These are phyloP conservation scores for Yamadazyma insecticola DNA, from an alignment of 805 yeast species.

Conservation along the genomic window DNA sequence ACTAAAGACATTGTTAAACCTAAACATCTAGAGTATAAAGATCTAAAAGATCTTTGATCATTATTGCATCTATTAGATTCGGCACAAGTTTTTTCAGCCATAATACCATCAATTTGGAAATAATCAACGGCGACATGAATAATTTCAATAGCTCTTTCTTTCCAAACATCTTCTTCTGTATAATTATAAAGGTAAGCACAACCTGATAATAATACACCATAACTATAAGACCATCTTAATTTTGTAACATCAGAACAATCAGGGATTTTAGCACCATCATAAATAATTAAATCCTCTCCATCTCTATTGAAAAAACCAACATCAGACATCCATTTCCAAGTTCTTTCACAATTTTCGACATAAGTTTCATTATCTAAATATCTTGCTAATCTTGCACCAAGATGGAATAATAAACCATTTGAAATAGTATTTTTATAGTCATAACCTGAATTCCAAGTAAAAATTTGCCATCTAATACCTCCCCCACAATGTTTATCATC, in stretches of 20 bases:
- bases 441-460: slow-evolving; percentile 90
- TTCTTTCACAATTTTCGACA: slow-evolving; percentile 65
- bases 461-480: slow-evolving; percentile 96
- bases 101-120: slow-evolving; percentile 38
- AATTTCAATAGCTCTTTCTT: slow-evolving; percentile 30
- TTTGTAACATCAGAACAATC: slow-evolving; percentile 46
- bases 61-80: slow-evolving; percentile 51
- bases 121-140: slow-evolving; percentile 38
- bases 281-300: slow-evolving; percentile 31
- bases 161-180: slow-evolving; percentile 47
- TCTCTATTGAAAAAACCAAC: slow-evolving; percentile 21
- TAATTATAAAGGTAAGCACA: slow-evolving; percentile 64
- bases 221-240: slow-evolving; percentile 65
- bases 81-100: slow-evolving; percentile 64
- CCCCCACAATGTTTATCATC: slow-evolving; percentile 71
- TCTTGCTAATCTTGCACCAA: slow-evolving; percentile 83
- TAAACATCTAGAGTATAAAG: slow-evolving; percentile 62
- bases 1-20: slow-evolving; percentile 54
- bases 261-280: slow-evolving; percentile 55
- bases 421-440: slow-evolving; percentile 88
- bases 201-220: slow-evolving; percentile 64
- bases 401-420: slow-evolving; percentile 85
- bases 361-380: slow-evolving; percentile 74
- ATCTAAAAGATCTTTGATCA: slow-evolving; percentile 73
- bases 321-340: slow-evolving; percentile 76